phyloP scores from a whole-genome alignment of 2,329 filamentous ascomycete genomes.

The Endoconidiophora polonica region DNA sequence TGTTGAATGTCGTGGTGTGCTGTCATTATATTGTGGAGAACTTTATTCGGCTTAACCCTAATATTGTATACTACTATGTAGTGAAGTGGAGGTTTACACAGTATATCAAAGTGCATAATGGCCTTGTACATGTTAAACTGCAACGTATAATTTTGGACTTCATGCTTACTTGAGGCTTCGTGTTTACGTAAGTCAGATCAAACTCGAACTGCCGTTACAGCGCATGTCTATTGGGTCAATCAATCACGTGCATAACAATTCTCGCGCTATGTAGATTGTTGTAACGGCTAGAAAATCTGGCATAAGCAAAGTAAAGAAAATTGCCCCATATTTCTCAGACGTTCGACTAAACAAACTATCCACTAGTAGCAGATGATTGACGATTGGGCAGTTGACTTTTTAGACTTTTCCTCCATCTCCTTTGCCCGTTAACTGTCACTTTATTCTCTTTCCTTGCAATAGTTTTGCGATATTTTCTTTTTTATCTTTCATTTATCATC shows the following conservation, averaged over 20 bases:
- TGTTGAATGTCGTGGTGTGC: too few relatives aligned
- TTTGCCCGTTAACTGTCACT: background rate
- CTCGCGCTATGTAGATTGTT: too few relatives aligned
- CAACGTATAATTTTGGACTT: background rate
- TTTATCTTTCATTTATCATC: background rate
- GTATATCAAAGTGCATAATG: background rate
- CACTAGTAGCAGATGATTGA: background rate
- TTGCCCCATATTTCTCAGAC: constrained; percentile 5
- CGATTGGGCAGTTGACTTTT: background rate
- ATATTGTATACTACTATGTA: background rate
- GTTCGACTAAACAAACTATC: background rate
- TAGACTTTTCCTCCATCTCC: background rate
- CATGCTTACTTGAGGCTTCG: too few relatives aligned
- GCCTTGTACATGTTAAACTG: background rate
- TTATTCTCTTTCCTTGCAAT: background rate
- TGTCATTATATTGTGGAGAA: too few relatives aligned
- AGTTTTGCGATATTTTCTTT: background rate
- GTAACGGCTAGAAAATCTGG: too few relatives aligned
- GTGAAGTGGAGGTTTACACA: background rate
- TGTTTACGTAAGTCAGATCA: too few relatives aligned
- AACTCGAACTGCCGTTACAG: too few relatives aligned
- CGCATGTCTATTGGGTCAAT: too few relatives aligned
- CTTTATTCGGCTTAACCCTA: too few relatives aligned
- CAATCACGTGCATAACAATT: too few relatives aligned
- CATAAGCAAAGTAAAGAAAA: too few relatives aligned